Base-by-base conservation (phyloP, 2,329 filamentous ascomycete genomes). In the Colletotrichum lini region DNA sequence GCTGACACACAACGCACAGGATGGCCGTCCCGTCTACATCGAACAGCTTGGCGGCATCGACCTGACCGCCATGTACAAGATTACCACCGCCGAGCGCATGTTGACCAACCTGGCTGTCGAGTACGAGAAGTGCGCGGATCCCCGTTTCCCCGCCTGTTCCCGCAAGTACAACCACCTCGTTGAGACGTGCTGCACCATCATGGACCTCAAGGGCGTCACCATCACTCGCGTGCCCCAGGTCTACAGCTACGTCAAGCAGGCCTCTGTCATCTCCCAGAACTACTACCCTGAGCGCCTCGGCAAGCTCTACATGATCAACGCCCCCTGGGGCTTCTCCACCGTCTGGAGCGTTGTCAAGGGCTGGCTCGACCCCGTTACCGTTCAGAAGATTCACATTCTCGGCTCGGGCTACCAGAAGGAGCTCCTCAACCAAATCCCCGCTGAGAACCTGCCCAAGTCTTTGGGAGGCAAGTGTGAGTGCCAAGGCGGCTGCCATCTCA, bases 251-350 rank as follows among this genome's bases (percentile, higher is more conserved):
- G 90, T 99, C 76, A 90, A 90, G 78, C 90, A 93, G 80, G 95
- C 94, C 56, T 96, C 94, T 44, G 91, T 86, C 81, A 94, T 99
- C 84, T 97, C 94, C 75, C 96, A 98, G 85, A 98, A 98, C 89
- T 97, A 98, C 90, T 99, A 99, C 86, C 96, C 96, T 9, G 96
- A 99, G 88, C 94, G 96, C 71, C 88, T 99, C 71, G 96, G 96
- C 79, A 95, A 95, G 84, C 89, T 99, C 80, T 99, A 98, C 88
- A 86, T 99, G 77, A 98, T 99, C 91, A 99, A 99, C 84, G 94
- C 96, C 3, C 95, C 95, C 23, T 98, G 95, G 95, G 95, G 95
- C 35, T 98, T 98, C 88, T 92, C 92, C 73, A 89, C 89, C 76
- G 93, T 95, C 74, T 99, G 96, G 89, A 88, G 85, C 80, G 88